A percentile compares a stretch with the other conserved stretches of the same genome.
These are phyloP conservation scores for Flaveria robusta DNA, from an alignment of 129 eudicot genomes.

Conservation along the genomic window DNA sequence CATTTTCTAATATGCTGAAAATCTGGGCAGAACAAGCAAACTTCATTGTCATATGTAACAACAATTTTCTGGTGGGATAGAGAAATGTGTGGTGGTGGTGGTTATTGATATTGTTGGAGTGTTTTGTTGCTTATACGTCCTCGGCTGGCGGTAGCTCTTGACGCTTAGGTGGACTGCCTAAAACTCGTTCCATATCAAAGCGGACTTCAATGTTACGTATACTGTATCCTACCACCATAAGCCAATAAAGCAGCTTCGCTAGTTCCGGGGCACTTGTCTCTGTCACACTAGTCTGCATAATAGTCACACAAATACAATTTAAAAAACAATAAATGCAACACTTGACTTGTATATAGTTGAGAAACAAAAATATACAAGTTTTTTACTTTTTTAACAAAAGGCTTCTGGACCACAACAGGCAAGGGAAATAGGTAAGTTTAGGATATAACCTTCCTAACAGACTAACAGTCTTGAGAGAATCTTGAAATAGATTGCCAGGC, in stretches of 20 bases:
- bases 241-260: constrained; percentile 87
- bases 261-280: constrained; percentile 94
- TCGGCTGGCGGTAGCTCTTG: constrained; percentile 97
- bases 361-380: not conserved
- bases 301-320: not conserved
- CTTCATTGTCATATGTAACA: constrained; percentile 19
- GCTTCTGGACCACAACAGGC: not conserved
- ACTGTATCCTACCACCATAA: constrained; percentile 97
- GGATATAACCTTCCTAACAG: not conserved
- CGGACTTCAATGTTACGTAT: constrained; percentile 96
- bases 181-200: constrained; percentile 89
- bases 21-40: not conserved
- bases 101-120: not conserved
- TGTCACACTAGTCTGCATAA: constrained; percentile 67
- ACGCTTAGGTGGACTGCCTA: constrained; percentile 76
- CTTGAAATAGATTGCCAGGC: not conserved
- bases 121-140: constrained; percentile 36
- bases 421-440: not conserved
- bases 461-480: not conserved
- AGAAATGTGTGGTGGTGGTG: not conserved
- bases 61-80: constrained; percentile 12
- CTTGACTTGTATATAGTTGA: not conserved
- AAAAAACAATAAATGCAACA: not conserved
- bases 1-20: constrained; percentile 18
- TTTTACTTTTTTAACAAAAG: not conserved